These are phyloP conservation scores for Leishmania guyanensis DNA, from an alignment of 208 protist species.

Conservation along the genomic window DNA sequence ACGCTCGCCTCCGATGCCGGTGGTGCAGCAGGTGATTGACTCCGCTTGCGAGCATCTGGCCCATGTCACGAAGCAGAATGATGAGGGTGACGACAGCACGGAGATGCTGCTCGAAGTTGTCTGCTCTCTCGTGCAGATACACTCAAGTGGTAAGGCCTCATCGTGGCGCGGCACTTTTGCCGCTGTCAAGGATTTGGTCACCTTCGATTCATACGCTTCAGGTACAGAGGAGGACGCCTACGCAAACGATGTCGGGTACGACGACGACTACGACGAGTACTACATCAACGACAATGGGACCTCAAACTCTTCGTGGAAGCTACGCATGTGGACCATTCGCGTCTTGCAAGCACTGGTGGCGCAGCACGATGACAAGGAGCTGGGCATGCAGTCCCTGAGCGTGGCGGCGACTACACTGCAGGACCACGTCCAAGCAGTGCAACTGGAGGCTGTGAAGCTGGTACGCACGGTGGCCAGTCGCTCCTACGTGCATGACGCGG, in stretches of 20 bases:
- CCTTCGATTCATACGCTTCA: conserved; percentile 51
- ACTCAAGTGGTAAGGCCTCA: not conserved
- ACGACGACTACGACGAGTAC: conserved; percentile 42
- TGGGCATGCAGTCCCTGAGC: conserved; percentile 34
- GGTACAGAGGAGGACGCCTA: conserved; percentile 12
- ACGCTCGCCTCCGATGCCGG: conserved; percentile 15
- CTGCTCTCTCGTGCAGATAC: conserved; percentile 21
- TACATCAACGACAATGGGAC: conserved; percentile 41
- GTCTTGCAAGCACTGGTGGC: conserved; percentile 42
- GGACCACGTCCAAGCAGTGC: conserved; percentile 53
- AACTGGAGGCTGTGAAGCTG: conserved; percentile 48
- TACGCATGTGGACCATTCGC: conserved; percentile 44
- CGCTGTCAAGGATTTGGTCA: conserved; percentile 32
- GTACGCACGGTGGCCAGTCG: conserved; percentile 31
- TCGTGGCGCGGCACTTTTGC: conserved; percentile 31
- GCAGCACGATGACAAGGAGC: conserved; percentile 21
- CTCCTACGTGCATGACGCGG: conserved; percentile 12
- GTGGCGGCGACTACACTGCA: conserved; percentile 19
- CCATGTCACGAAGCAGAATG: conserved; percentile 16
- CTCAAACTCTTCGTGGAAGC: conserved; percentile 56
- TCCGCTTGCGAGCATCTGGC: conserved; percentile 23
- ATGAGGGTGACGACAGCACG: conserved; percentile 29
- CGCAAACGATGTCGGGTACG: conserved; percentile 6
- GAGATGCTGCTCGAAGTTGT: conserved; percentile 31
- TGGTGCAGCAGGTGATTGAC: conserved; percentile 20